Conservation (phyloP, 345 rosid species). For the Iberis pinnata region DNA sequence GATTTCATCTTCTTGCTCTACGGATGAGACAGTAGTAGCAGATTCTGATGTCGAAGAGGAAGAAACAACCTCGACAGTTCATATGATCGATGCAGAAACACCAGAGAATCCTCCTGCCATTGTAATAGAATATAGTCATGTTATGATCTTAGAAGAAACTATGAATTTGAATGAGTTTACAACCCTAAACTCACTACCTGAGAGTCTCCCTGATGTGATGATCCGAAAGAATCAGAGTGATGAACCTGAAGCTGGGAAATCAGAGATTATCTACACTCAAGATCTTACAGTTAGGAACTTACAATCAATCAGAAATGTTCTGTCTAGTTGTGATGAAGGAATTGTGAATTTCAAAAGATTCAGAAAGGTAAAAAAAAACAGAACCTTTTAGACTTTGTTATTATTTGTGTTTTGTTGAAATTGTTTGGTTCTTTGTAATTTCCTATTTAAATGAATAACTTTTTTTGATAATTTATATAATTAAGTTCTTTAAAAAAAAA, state of each 20-base stretch:
- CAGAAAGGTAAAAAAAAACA: conserved; percentile 60
- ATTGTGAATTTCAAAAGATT: conserved; percentile 65
- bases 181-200: conserved; percentile 33
- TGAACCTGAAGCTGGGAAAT: conserved; percentile 46
- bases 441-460: too few species aligned
- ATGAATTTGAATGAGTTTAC: conserved; percentile 42
- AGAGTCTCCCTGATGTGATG: conserved; percentile 28
- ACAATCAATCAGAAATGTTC: conserved; percentile 22
- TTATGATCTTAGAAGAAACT: conserved; percentile 26
- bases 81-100: conserved; percentile 31
- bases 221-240: conserved; percentile 35
- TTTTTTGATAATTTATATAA: too few species aligned
- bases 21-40: conserved; percentile 90
- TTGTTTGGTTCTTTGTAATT: conserved; percentile 20
- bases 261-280: conserved; percentile 69
- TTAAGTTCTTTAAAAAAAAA: too few species aligned
- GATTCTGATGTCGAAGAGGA: conserved; percentile 68
- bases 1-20: conserved; percentile 87
- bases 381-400: too few species aligned
- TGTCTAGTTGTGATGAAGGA: conserved; percentile 29
- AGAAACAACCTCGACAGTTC: conserved; percentile 44
- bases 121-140: conserved; percentile 26
- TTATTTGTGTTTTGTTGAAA: conserved; percentile 5
- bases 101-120: conserved; percentile 19
- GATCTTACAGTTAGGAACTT: conserved; percentile 48